Evolutionary conservation across 2,329 filamentous ascomycete species (phyloP).

Genomic region (Emericellopsis atlantica): DNA sequence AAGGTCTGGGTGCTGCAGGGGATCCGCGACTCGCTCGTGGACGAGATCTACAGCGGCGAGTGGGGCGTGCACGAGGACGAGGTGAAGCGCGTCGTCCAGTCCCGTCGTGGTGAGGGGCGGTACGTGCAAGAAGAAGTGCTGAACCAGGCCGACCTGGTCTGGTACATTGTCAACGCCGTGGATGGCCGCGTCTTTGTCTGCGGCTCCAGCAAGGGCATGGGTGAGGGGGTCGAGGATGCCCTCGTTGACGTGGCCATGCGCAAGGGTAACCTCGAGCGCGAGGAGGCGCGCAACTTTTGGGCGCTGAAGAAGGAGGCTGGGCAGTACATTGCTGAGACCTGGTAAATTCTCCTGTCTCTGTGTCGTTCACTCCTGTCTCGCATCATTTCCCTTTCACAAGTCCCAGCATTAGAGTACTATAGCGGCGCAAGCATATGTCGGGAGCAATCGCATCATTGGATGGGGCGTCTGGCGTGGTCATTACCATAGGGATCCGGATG

Average conservation of each 20-base stretch:
- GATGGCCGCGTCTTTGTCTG: constrained; percentile 95
- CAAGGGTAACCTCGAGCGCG: constrained; percentile 74
- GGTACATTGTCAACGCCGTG: constrained; percentile 94
- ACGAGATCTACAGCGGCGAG: constrained; percentile 93
- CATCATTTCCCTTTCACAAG: not conserved
- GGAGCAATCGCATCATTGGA: too few species aligned
- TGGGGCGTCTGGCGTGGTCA: too few species aligned
- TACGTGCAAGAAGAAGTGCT: constrained; percentile 96
- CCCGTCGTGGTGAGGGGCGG: constrained; percentile 61
- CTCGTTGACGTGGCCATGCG: constrained; percentile 84
- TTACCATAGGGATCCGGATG: too few species aligned
- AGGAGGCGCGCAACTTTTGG: constrained; percentile 85
- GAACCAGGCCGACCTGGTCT: constrained; percentile 88
- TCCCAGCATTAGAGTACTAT: not conserved
- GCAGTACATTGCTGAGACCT: constrained; percentile 85
- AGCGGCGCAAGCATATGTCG: too few species aligned
- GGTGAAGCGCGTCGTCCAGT: constrained; percentile 72
- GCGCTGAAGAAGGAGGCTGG: constrained; percentile 79
- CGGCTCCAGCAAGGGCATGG: constrained; percentile 92
- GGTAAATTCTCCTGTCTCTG: constrained; percentile 28
- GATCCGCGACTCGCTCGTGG: constrained; percentile 82
- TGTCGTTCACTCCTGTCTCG: too few species aligned
- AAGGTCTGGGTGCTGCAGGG: constrained; percentile 97
- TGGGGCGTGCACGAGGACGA: constrained; percentile 88
- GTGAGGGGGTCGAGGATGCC: constrained; percentile 83